Evolutionary conservation across 2,329 filamentous ascomycete species (phyloP).

Genomic region (Calonectria ilicicola): DNA sequence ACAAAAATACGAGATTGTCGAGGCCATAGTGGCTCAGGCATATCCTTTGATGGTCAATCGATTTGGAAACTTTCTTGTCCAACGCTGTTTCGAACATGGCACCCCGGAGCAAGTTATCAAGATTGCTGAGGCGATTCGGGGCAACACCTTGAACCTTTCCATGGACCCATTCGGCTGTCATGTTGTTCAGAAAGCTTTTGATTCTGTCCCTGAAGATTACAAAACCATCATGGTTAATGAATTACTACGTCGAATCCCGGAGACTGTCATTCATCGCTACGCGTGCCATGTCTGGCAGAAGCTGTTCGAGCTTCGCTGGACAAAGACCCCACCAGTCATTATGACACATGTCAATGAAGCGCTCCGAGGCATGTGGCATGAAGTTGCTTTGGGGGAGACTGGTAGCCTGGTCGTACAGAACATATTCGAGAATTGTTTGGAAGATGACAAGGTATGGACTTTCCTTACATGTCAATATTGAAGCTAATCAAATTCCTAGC

Average conservation of each 20-base stretch:
- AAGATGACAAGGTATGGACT: constrained; percentile 91
- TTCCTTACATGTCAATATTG: not conserved
- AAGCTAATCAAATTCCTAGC: constrained; percentile 63
- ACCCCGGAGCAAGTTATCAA: constrained; percentile 94
- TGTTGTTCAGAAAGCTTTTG: constrained; percentile 98
- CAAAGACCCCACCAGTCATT: constrained; percentile 92
- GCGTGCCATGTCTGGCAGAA: constrained; percentile 99
- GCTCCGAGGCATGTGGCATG: constrained; percentile 96
- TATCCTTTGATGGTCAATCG: constrained; percentile 98
- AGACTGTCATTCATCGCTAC: constrained; percentile 98
- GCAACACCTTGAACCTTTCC: constrained; percentile 91
- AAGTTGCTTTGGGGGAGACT: constrained; percentile 96
- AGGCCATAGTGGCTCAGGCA: constrained; percentile 93
- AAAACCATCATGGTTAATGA: constrained; percentile 99
- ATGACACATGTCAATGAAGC: constrained; percentile 99
- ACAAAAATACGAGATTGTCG: constrained; percentile 97
- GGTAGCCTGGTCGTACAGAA: constrained; percentile 98
- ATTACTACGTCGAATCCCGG: constrained; percentile 91
- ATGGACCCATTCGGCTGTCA: constrained; percentile 99
- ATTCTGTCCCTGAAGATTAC: constrained; percentile 96
- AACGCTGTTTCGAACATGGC: constrained; percentile 98
- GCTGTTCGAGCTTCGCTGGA: constrained; percentile 97
- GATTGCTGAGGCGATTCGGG: constrained; percentile 93
- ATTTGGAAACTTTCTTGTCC: constrained; percentile 98
- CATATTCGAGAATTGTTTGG: constrained; percentile 98